Evolutionary conservation across 495 filamentous ascomycete genomes (phyloP).

Genomic region (Penicillium roqueforti): DNA sequence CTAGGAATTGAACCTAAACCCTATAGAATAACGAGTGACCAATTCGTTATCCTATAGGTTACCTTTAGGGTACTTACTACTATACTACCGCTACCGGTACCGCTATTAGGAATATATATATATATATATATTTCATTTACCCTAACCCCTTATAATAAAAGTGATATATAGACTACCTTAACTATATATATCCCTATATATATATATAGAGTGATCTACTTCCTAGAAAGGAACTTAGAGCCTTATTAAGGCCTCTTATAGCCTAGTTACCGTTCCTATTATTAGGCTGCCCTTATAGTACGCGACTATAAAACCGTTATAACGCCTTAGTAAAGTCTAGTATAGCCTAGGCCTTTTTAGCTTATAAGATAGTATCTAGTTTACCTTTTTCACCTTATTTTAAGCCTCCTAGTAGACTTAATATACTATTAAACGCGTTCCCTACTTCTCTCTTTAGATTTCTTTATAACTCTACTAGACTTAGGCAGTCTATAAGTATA

Average conservation of each 20-base stretch:
- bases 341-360: neutral
- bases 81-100: too few species aligned
- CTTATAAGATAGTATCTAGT: constrained; percentile 11
- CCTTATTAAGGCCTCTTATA: neutral
- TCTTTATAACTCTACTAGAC: constrained; percentile 4
- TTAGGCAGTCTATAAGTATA: neutral
- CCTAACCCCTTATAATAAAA: too few species aligned
- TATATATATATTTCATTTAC: too few species aligned
- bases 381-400: constrained; percentile 25
- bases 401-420: constrained; percentile 25
- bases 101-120: too few species aligned
- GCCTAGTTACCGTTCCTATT: neutral
- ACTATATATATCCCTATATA: constrained; percentile 11
- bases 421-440: constrained; percentile 23
- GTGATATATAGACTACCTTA: neutral
- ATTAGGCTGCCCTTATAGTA: neutral
- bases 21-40: too few species aligned
- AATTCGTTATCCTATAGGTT: too few species aligned
- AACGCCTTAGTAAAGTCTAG: neutral
- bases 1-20: too few species aligned
- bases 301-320: neutral
- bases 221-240: neutral
- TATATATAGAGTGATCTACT: constrained; percentile 11
- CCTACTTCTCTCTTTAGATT: constrained; percentile 18
- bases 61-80: too few species aligned